These are phyloP conservation scores for Voacanga thouarsii DNA, from an alignment of 257 asterid genomes.

Conservation along the genomic window DNA sequence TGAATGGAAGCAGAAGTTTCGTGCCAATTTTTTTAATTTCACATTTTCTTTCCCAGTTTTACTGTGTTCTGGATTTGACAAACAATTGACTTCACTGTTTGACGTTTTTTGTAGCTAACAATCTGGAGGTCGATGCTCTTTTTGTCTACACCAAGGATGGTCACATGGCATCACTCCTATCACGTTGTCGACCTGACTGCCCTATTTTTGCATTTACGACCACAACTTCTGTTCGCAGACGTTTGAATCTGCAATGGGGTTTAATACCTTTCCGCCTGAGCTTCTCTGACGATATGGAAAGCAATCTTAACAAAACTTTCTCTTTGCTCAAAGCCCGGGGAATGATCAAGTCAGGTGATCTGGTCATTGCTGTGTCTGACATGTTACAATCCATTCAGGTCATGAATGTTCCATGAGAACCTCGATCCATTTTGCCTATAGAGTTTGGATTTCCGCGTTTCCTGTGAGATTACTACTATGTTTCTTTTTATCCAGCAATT, in stretches of 20 bases:
- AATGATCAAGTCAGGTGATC: constrained; percentile 91
- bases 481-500: neutral
- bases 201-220: constrained; percentile 92
- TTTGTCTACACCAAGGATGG: constrained; percentile 88
- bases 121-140: constrained; percentile 87
- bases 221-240: constrained; percentile 78
- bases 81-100: constrained; percentile 11
- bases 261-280: constrained; percentile 86
- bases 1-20: neutral
- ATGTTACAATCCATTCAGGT: constrained; percentile 98
- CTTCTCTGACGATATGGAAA: constrained; percentile 95
- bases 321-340: constrained; percentile 87
- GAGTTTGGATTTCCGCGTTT: neutral
- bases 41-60: neutral
- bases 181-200: constrained; percentile 97
- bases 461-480: neutral
- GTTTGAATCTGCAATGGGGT: constrained; percentile 96
- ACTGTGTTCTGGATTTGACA: constrained; percentile 10
- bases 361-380: constrained; percentile 91
- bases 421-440: neutral
- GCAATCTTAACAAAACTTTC: constrained; percentile 89
- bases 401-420: constrained; percentile 78
- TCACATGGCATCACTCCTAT: constrained; percentile 95
- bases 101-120: constrained; percentile 62
- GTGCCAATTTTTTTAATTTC: neutral